phyloP scores from a whole-genome alignment of 2,329 filamentous ascomycete species.

The Microcera coccophila region DNA sequence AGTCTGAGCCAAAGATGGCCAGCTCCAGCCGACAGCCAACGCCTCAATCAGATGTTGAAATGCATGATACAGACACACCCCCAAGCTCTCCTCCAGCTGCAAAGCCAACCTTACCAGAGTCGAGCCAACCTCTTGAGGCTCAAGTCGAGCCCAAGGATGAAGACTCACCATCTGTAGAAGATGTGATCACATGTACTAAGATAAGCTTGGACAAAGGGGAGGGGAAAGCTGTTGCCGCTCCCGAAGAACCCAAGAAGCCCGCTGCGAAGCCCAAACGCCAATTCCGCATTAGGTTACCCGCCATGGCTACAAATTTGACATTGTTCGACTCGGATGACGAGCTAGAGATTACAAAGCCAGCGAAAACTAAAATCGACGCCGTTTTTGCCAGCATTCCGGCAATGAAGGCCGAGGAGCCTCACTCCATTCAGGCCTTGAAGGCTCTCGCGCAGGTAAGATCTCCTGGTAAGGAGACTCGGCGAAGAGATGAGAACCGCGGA shows the following conservation, averaged over 20 bases:
- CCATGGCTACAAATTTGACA: slow-evolving; percentile 35
- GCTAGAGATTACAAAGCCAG: slow-evolving; percentile 56
- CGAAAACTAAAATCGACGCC: slow-evolving; percentile 51
- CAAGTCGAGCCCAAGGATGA: slow-evolving; percentile 25
- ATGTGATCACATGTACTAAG: slow-evolving; percentile 30
- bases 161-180: slow-evolving; percentile 38
- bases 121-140: neutral
- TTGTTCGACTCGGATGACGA: slow-evolving; percentile 53
- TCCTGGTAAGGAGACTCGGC: slow-evolving; percentile 50
- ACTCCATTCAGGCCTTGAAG: slow-evolving; percentile 64
- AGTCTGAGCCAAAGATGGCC: slow-evolving; percentile 34
- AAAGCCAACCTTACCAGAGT: slow-evolving; percentile 26
- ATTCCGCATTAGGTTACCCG: slow-evolving; percentile 49
- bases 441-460: slow-evolving; percentile 69
- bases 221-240: slow-evolving; percentile 44
- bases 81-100: slow-evolving; percentile 62
- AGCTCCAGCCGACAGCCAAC: slow-evolving; percentile 56
- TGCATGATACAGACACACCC: slow-evolving; percentile 56
- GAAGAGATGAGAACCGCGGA: slow-evolving; percentile 43
- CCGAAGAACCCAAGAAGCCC: slow-evolving; percentile 19
- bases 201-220: slow-evolving; percentile 55
- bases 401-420: slow-evolving; percentile 59
- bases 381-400: slow-evolving; percentile 68
- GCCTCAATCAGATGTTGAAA: slow-evolving; percentile 51
- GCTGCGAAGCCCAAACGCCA: slow-evolving; percentile 40